Percentiles rank a stretch among this genome's conserved stretches.
Conservation (phyloP, 371 early-diverging fungal genomes). For the Entomophthora muscae region DNA sequence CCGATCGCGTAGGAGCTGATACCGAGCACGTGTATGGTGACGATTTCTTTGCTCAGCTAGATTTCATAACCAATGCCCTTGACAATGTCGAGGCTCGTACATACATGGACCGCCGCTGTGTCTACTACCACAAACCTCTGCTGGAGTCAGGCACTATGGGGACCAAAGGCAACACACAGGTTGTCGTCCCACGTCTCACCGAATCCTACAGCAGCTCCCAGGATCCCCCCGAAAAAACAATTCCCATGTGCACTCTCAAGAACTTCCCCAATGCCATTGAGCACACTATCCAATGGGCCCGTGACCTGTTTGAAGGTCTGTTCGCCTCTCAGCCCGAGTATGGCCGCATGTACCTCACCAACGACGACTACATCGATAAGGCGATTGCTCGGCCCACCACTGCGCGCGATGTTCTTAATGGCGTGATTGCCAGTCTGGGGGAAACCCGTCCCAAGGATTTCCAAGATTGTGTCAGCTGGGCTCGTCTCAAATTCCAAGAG, state of each 20-base stretch:
- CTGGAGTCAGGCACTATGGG: constrained; percentile 99
- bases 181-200: constrained; percentile 86
- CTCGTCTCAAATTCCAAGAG: constrained; percentile 83
- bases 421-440: not conserved
- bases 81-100: constrained; percentile 98
- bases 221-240: constrained; percentile 98
- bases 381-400: constrained; percentile 37
- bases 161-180: constrained; percentile 99
- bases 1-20: constrained; percentile 92
- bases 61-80: constrained; percentile 96
- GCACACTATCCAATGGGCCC: constrained; percentile 99
- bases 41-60: constrained; percentile 73
- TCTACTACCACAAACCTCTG: constrained; percentile 87
- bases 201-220: constrained; percentile 98
- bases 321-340: constrained; percentile 87
- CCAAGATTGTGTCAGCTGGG: constrained; percentile 86
- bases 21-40: constrained; percentile 95
- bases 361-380: constrained; percentile 60
- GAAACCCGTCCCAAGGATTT: constrained; percentile 47
- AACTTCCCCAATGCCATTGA: constrained; percentile 99
- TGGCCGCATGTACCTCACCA: constrained; percentile 77
- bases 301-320: constrained; percentile 91
- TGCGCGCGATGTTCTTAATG: not conserved
- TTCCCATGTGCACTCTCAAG: constrained; percentile 99
- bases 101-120: constrained; percentile 97